Evolutionary conservation across 75 land plant genomes (phyloP), one percentile per base, ranked within the genome.

Genomic region (Isoetes taiwanensis): DNA sequence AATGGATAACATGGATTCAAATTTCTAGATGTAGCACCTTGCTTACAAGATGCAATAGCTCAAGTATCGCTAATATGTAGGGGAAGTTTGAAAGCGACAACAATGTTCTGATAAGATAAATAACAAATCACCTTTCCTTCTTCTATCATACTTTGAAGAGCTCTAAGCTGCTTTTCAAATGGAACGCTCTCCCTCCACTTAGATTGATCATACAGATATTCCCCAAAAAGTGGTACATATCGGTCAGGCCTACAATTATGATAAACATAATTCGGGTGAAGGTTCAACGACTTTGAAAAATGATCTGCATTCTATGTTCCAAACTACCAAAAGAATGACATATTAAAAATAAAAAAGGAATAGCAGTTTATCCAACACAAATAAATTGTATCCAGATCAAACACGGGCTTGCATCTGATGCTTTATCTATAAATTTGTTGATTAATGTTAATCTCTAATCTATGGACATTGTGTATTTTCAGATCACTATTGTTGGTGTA

Each of bases 241-340:
- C 98, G 95, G 65, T 93, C 98, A 30, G 98, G 98, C 98, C 98
- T 91, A 70, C 23, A 56, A 21, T n/a, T n/a, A n/a, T n/a, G n/a
- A n/a, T n/a, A n/a, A n/a, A n/a, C n/a, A n/a, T n/a, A n/a, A n/a
- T n/a, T n/a, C n/a, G n/a, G n/a, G n/a, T n/a, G n/a, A n/a, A n/a
- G n/a, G n/a, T n/a, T n/a, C n/a, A n/a, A n/a, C n/a, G n/a, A n/a
- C n/a, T n/a, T n/a, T n/a, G n/a, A n/a, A n/a, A n/a, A n/a, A n/a
- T n/a, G n/a, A n/a, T n/a, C n/a, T n/a, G n/a, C n/a, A n/a, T n/a
- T n/a, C n/a, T n/a, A n/a, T n/a, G n/a, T n/a, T n/a, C n/a, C n/a
- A n/a, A n/a, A n/a, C n/a, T n/a, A n/a, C n/a, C n/a, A n/a, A n/a
- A n/a, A n/a, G n/a, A n/a, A n/a, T n/a, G n/a, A n/a, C n/a, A n/a